These are phyloP conservation scores for Sporothrix inflata DNA, from an alignment of 2,329 filamentous ascomycete genomes.

Conservation along the genomic window DNA sequence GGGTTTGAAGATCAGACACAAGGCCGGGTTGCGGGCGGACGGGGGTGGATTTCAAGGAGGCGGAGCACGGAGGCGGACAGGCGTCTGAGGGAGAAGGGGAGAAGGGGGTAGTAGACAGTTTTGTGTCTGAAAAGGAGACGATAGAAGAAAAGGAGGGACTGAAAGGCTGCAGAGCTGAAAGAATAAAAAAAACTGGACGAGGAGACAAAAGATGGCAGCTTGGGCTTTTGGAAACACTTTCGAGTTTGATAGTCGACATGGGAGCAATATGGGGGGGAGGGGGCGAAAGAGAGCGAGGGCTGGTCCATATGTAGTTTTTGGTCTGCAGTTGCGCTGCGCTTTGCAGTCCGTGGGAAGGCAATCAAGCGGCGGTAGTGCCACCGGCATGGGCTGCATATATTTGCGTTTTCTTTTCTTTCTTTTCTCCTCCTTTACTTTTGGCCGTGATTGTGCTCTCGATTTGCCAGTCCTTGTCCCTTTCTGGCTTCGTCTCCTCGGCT, in stretches of 20 bases:
- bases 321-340: neutral
- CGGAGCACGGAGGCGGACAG: constrained; percentile 38
- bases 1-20: constrained; percentile 41
- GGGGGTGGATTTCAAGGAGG: constrained; percentile 35
- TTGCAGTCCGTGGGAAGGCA: neutral
- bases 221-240: constrained; percentile 40
- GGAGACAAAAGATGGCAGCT: constrained; percentile 38
- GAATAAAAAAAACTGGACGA: constrained; percentile 37
- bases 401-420: neutral
- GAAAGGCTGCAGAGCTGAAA: constrained; percentile 40
- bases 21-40: constrained; percentile 17
- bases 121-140: neutral
- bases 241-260: constrained; percentile 48
- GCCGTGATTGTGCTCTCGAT: neutral
- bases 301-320: constrained; percentile 25
- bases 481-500: neutral
- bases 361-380: constrained; percentile 10
- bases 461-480: neutral
- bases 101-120: neutral
- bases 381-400: constrained; percentile 15
- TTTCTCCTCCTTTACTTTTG: neutral
- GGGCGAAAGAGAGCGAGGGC: constrained; percentile 26
- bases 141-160: neutral
- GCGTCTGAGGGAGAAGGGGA: constrained; percentile 16
- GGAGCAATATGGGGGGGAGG: constrained; percentile 28